Conservation (phyloP, 2,329 filamentous ascomycete species). For the Chaetothyriales sp. region DNA sequence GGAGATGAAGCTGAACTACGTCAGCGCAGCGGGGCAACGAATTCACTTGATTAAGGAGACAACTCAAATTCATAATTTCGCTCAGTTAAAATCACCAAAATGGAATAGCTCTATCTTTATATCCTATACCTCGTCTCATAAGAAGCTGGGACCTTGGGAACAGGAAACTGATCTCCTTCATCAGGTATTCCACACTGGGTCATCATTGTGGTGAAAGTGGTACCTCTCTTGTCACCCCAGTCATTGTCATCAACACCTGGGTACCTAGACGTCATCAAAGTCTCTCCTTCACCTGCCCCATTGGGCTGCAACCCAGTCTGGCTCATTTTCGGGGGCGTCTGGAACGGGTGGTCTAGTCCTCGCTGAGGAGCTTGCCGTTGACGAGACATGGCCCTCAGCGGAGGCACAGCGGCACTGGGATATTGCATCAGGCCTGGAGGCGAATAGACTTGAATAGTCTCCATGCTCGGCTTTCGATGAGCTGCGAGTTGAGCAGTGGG, state of each 20-base stretch:
- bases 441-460: constrained; percentile 36
- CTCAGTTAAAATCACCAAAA: neutral
- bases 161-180: constrained; percentile 8
- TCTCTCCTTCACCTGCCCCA: neutral
- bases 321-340: constrained; percentile 11
- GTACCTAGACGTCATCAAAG: neutral
- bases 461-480: constrained; percentile 23
- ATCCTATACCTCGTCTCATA: constrained; percentile 6
- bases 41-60: neutral
- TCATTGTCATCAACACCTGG: constrained; percentile 3
- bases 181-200: constrained; percentile 16
- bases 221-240: constrained; percentile 10
- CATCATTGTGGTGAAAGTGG: constrained; percentile 18
- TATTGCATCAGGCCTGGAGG: constrained; percentile 23
- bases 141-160: constrained; percentile 13
- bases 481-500: constrained; percentile 15
- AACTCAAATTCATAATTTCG: neutral
- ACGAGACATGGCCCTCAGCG: constrained; percentile 13
- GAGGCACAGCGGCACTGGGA: constrained; percentile 12
- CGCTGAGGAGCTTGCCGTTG: constrained; percentile 5
- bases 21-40: neutral
- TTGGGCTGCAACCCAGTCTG: neutral
- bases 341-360: constrained; percentile 15
- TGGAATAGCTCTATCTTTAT: neutral
- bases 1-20: neutral